These are phyloP conservation scores for Sugiyamaella paludigena DNA, from an alignment of 1,139 yeast species.

Conservation along the genomic window DNA sequence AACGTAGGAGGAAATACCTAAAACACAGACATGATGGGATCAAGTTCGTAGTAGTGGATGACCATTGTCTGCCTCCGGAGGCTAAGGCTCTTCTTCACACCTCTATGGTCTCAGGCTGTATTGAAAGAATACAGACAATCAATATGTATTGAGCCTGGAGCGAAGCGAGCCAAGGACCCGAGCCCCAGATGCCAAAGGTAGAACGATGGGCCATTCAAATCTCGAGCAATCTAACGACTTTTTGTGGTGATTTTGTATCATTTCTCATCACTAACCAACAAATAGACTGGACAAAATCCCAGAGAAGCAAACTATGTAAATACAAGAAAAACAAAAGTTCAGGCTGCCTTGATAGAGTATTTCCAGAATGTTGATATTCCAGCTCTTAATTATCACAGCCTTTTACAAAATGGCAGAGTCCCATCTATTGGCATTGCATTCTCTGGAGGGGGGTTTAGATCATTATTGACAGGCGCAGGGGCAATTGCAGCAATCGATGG, in stretches of 20 bases:
- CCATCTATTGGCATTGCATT: constrained; percentile 51
- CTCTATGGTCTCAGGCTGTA: no score
- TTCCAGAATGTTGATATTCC: constrained; percentile 33
- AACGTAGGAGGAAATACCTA: no score
- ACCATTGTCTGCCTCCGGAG: no score
- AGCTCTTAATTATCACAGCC: constrained; percentile 34
- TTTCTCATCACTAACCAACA: constrained; percentile 1
- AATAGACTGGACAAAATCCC: constrained; percentile 7
- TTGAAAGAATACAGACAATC: not conserved
- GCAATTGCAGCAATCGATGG: constrained; percentile 27
- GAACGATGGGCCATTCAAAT: not conserved
- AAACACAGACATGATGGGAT: no score
- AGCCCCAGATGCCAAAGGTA: not conserved
- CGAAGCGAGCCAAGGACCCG: not conserved
- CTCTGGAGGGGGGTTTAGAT: constrained; percentile 74
- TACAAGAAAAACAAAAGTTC: constrained; percentile 9
- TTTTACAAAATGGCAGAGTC: constrained; percentile 21
- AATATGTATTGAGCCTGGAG: not conserved
- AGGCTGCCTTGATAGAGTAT: constrained; percentile 28
- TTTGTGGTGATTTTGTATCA: no score
- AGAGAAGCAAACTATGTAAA: constrained; percentile 16
- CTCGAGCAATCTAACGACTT: no score
- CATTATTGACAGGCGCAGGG: constrained; percentile 68
- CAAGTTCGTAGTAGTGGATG: no score
- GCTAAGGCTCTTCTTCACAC: no score